A percentile compares a stretch with the other conserved stretches of the same genome.
Evolutionary conservation across 345 rosid species (phyloP).

Genomic region (Pugionium dolabratum): DNA sequence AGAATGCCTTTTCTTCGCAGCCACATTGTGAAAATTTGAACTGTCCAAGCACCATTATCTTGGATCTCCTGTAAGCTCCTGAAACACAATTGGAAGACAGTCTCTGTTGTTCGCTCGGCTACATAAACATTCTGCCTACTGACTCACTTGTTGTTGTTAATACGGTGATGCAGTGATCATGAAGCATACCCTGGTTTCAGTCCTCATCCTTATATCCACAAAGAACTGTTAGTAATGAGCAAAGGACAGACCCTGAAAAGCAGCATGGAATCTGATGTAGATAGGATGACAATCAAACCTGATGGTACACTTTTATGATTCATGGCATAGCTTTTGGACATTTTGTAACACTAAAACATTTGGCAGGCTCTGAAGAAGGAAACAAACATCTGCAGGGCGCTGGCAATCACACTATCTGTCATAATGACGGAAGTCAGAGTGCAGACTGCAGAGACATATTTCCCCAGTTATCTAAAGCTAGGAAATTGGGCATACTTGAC

Average conservation of each 20-base stretch:
- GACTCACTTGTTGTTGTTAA: neutral
- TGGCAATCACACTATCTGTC: constrained; percentile 46
- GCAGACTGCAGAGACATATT: constrained; percentile 43
- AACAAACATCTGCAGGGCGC: constrained; percentile 52
- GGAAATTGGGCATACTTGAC: constrained; percentile 49
- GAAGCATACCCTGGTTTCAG: constrained; percentile 48
- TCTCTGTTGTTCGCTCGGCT: constrained; percentile 25
- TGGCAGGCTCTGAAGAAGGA: constrained; percentile 60
- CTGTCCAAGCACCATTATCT: constrained; percentile 35
- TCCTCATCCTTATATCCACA: constrained; percentile 59
- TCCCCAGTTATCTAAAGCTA: constrained; percentile 54
- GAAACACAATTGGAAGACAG: neutral
- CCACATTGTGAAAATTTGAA: constrained; percentile 37
- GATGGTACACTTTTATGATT: constrained; percentile 30
- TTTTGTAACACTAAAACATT: constrained; percentile 31
- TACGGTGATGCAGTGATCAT: constrained; percentile 50
- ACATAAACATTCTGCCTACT: constrained; percentile 17
- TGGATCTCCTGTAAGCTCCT: constrained; percentile 55
- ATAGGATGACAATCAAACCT: constrained; percentile 33
- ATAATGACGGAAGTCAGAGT: constrained; percentile 46
- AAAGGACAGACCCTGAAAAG: constrained; percentile 37
- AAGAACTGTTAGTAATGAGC: constrained; percentile 51
- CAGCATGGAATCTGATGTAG: constrained; percentile 37
- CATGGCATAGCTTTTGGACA: constrained; percentile 27
- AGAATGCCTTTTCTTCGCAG: constrained; percentile 29